Base-by-base conservation (phyloP, 352 stramenopile species). In the Phytophthora nicotianae region DNA sequence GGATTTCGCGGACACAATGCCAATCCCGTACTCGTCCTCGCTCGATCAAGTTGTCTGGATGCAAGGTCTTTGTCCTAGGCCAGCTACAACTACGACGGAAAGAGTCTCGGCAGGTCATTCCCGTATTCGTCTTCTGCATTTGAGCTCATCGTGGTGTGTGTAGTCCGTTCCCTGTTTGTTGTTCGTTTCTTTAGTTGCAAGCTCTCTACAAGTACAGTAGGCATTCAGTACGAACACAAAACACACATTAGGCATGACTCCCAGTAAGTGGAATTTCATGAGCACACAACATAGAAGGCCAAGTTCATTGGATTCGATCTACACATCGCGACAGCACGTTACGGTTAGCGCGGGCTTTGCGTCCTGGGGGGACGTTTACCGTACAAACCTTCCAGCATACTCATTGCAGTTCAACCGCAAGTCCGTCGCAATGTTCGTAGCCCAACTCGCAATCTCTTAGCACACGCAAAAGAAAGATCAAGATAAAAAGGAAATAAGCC, bases 251-350 rank as follows among this genome's bases (percentile, higher is more conserved):
- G 47, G 45, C 43, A 65, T 37, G 20, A 65, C 17, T 65, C 32
- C 29, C n/a, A n/a, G n/a, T n/a, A n/a, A n/a, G n/a, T n/a, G n/a
- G 19, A 71, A 64, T 49, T 19, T 37, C 42, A 55, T 8, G 55
- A 47, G 51, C 61, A 77, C 59, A 68, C 56, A 77, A 72, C 42
- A 72, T 57, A 54, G 65, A 71, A 71, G 64, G 58, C 65, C 65
- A 74, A 74, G 57, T 70, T 74, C 55, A 68, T 77, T 77, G 60
- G 64, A 74, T 77, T 74, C 57, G 61, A 68, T 74, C 65, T 74
- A 77, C 65, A 68, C 56, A 77, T 68, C 33, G 68, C 54, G 58
- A 68, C 68, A 76, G 58, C 68, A 76, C 66, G 66, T 68, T 66
- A 63, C n/a, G 58, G 65, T 71, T 74, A 71, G 62, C 48, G 47